Percentiles rank a stretch among this genome's conserved stretches.
Evolutionary conservation across 2,329 filamentous ascomycete species (phyloP).

Genomic region (Ascochyta fabae): DNA sequence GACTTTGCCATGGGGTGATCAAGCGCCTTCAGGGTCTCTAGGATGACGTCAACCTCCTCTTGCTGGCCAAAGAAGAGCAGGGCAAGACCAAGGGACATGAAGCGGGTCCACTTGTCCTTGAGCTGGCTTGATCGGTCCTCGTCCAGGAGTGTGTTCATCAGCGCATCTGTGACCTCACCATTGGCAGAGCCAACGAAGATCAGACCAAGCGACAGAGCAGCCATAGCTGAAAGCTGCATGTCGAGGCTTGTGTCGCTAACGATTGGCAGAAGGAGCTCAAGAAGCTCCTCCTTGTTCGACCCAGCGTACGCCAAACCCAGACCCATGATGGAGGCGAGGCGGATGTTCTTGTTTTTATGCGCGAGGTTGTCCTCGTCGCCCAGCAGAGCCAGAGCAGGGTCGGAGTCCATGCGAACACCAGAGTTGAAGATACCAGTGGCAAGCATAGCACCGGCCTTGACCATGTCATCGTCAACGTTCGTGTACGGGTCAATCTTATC

Average conservation of each 20-base stretch:
- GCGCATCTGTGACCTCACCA: slow-evolving; percentile 87
- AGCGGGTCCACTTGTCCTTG: slow-evolving; percentile 98
- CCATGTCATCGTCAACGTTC: slow-evolving; percentile 79
- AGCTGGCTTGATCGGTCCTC: slow-evolving; percentile 89
- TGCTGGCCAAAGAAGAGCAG: slow-evolving; percentile 95
- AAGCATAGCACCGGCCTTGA: slow-evolving; percentile 89
- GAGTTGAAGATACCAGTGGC: slow-evolving; percentile 96
- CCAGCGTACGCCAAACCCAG: slow-evolving; percentile 93
- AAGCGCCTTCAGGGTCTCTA: slow-evolving; percentile 95
- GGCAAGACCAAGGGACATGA: slow-evolving; percentile 91
- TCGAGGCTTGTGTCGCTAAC: slow-evolving; percentile 83
- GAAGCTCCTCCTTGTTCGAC: slow-evolving; percentile 87
- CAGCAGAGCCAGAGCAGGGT: slow-evolving; percentile 87
- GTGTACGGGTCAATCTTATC: slow-evolving; percentile 96
- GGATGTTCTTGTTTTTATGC: slow-evolving; percentile 76
- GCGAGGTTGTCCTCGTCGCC: slow-evolving; percentile 80
- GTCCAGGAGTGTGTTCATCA: slow-evolving; percentile 90
- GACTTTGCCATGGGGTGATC: slow-evolving; percentile 97
- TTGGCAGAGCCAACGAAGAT: slow-evolving; percentile 93
- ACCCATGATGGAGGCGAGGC: slow-evolving; percentile 91
- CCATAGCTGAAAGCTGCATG: slow-evolving; percentile 97
- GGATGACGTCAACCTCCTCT: slow-evolving; percentile 97
- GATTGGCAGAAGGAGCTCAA: slow-evolving; percentile 84
- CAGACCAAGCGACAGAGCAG: slow-evolving; percentile 86
- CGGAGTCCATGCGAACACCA: slow-evolving; percentile 85